Evolutionary conservation across 2,329 filamentous ascomycete species (phyloP).

Genomic region (Colletotrichum scovillei): DNA sequence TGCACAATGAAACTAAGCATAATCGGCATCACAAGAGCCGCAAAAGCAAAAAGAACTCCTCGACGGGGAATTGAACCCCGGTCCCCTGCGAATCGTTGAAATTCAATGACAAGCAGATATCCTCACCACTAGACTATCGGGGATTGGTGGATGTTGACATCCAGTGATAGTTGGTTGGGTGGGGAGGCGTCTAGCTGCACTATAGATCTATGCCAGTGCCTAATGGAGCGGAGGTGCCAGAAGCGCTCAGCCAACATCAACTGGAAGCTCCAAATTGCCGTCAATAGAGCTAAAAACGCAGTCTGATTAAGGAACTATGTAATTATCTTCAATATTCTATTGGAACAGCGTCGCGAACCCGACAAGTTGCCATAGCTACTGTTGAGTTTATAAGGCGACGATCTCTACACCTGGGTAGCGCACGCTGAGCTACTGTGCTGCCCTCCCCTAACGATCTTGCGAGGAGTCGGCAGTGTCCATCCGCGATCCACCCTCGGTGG

Average conservation of each 20-base stretch:
- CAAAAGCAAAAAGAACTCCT: conserved; percentile 6
- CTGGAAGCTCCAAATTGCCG: not conserved
- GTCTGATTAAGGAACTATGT: not conserved
- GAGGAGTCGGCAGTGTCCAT: no score
- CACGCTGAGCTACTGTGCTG: not conserved
- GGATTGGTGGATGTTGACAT: not conserved
- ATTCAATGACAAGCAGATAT: conserved; percentile 27
- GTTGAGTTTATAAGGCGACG: not conserved
- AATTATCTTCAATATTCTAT: not conserved
- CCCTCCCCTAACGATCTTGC: no score
- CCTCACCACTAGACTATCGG: conserved; percentile 36
- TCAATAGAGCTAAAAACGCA: not conserved
- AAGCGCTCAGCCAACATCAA: not conserved
- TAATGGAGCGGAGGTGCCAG: not conserved
- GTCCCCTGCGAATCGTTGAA: conserved; percentile 22
- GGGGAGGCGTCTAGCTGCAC: rapidly evolving
- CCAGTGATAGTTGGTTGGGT: conserved; percentile 5
- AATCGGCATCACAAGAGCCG: rapidly evolving
- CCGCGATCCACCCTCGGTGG: not conserved
- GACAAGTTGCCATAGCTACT: not conserved
- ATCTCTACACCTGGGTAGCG: not conserved
- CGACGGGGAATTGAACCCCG: conserved; percentile 36
- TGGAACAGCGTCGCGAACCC: not conserved
- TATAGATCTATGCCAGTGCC: rapidly evolving
- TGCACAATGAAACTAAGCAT: not conserved